phyloP scores from a whole-genome alignment of 2,329 filamentous ascomycete genomes.

The Alternaria incomplexa region DNA sequence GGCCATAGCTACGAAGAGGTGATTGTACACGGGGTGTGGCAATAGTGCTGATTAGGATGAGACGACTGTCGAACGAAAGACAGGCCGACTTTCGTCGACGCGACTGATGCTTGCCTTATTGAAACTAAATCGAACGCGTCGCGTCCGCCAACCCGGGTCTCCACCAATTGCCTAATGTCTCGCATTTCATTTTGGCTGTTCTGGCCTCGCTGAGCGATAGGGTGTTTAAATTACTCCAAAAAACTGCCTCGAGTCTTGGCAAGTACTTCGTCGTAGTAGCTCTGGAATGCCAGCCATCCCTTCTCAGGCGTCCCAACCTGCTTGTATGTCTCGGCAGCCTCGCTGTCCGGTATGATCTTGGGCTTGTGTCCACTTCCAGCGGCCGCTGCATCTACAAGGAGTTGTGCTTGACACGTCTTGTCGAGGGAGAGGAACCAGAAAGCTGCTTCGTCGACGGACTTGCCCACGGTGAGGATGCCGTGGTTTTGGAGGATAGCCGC shows the following conservation, averaged over 20 bases:
- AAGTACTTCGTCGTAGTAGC: slow-evolving; percentile 61
- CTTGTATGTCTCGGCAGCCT: slow-evolving; percentile 49
- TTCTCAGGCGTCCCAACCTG: slow-evolving; percentile 57
- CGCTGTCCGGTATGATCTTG: slow-evolving; percentile 50
- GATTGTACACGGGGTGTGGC: background rate
- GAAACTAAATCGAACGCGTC: background rate
- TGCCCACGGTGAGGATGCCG: slow-evolving; percentile 47
- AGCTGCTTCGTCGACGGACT: slow-evolving; percentile 53
- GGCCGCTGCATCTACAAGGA: slow-evolving; percentile 52
- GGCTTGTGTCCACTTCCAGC: slow-evolving; percentile 48
- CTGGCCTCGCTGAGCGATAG: background rate
- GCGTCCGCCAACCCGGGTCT: background rate
- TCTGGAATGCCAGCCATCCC: slow-evolving; percentile 61
- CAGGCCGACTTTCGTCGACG: background rate
- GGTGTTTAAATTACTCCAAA: slow-evolving; percentile 40
- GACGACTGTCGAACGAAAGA: background rate
- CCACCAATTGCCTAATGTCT: background rate
- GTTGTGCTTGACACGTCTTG: slow-evolving; percentile 55
- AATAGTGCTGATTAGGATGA: background rate
- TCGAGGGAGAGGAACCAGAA: slow-evolving; percentile 56
- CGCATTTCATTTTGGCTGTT: background rate
- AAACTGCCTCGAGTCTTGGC: slow-evolving; percentile 59
- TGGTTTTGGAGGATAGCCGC: slow-evolving; percentile 50
- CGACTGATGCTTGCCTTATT: background rate
- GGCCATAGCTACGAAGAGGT: background rate